Evolutionary conservation across 2,329 filamentous ascomycete genomes (phyloP).

Genomic region (Penicillium sp.): DNA sequence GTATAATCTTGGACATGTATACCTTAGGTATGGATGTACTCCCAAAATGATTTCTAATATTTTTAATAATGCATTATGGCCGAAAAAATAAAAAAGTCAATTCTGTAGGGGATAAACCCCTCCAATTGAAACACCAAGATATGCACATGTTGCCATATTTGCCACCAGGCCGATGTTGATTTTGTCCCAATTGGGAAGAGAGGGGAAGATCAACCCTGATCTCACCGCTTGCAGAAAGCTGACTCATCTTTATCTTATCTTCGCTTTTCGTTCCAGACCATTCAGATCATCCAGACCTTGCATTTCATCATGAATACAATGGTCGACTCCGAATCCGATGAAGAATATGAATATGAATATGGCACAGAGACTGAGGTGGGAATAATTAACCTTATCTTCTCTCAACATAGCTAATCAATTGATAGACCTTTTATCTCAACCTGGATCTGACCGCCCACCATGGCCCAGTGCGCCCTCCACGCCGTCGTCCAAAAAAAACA

Average conservation of each 20-base stretch:
- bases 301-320: slow-evolving; percentile 19
- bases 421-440: slow-evolving; percentile 59
- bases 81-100: not conserved
- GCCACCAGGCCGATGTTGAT: not conserved
- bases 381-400: not conserved
- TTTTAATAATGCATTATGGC: not conserved
- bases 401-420: slow-evolving; percentile 9
- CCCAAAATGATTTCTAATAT: not conserved
- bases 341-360: slow-evolving; percentile 64
- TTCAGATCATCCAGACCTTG: not conserved
- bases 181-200: not conserved
- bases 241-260: slow-evolving; percentile 18
- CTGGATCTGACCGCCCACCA: slow-evolving; percentile 56
- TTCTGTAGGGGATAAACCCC: not conserved
- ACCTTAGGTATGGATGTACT: not conserved
- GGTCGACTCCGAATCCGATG: slow-evolving; percentile 41
- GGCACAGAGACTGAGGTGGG: slow-evolving; percentile 53
- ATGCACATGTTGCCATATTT: not conserved
- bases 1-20: not conserved
- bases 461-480: slow-evolving; percentile 38
- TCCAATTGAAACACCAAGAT: slow-evolving; percentile 1
- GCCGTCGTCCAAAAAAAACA: slow-evolving; percentile 26
- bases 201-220: not conserved
- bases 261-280: not conserved
- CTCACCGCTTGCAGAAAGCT: slow-evolving; percentile 6